Conservation (phyloP, 2,329 filamentous ascomycete genomes). For the Seiridium unicorne region DNA sequence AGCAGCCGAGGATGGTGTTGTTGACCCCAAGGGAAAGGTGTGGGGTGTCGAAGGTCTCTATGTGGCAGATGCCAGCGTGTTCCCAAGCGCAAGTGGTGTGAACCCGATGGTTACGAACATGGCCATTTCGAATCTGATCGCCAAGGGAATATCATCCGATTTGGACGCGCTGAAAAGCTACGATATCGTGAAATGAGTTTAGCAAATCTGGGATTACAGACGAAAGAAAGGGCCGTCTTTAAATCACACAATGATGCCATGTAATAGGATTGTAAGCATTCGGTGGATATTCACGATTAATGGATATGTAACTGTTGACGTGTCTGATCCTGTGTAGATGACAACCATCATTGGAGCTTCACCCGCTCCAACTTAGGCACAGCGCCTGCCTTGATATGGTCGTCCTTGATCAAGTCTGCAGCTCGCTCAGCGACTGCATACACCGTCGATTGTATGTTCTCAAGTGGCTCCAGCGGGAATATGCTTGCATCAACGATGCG, state of each 20-base stretch:
- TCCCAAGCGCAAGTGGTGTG: constrained; percentile 71
- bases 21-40: constrained; percentile 55
- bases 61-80: constrained; percentile 70
- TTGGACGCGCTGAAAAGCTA: constrained; percentile 17
- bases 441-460: constrained; percentile 11
- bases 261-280: no score
- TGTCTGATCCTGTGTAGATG: no score
- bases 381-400: neutral
- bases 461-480: constrained; percentile 15
- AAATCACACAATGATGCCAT: no score
- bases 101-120: constrained; percentile 79
- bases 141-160: constrained; percentile 49
- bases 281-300: no score
- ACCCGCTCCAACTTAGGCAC: no score
- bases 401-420: constrained; percentile 4
- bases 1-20: constrained; percentile 47
- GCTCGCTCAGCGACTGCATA: constrained; percentile 6
- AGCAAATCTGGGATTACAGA: no score
- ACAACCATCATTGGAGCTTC: no score
- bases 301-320: no score
- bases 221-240: no score
- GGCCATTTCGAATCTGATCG: constrained; percentile 62
- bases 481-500: constrained; percentile 18
- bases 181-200: no score
- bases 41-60: constrained; percentile 66